These are phyloP conservation scores for Wickerhamia fluorescens DNA, from an alignment of 805 yeast species.

Conservation along the genomic window DNA sequence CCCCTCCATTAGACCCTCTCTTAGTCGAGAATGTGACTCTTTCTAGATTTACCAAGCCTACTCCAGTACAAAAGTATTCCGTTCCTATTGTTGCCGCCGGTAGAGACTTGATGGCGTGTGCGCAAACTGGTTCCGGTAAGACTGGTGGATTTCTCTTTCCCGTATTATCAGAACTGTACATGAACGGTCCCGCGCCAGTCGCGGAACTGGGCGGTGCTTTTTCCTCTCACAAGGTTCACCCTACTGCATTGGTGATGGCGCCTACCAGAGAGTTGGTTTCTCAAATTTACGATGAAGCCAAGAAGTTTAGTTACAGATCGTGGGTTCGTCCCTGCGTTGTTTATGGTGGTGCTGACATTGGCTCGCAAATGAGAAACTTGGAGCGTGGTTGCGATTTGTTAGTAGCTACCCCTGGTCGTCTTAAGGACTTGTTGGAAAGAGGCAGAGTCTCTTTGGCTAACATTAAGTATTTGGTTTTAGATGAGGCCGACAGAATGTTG, in stretches of 20 bases:
- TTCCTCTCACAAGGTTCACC: conserved; percentile 75
- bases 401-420: conserved; percentile 99
- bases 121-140: conserved; percentile 98
- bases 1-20: conserved; percentile 86
- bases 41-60: conserved; percentile 91
- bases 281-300: conserved; percentile 93
- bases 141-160: conserved; percentile 99
- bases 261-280: conserved; percentile 99
- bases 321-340: conserved; percentile 97
- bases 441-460: conserved; percentile 84
- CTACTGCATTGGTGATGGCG: conserved; percentile 92
- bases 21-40: conserved; percentile 79
- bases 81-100: conserved; percentile 85
- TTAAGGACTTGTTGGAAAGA: conserved; percentile 91
- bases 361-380: conserved; percentile 78
- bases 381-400: conserved; percentile 91
- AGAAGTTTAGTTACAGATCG: conserved; percentile 92
- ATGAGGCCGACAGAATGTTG: conserved; percentile 99
- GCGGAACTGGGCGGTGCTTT: conserved; percentile 43
- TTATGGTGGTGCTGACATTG: conserved; percentile 97
- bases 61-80: conserved; percentile 93
- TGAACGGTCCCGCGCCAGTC: conserved; percentile 72
- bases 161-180: conserved; percentile 83
- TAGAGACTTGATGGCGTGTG: conserved; percentile 95
- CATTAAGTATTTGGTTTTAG: conserved; percentile 89